phyloP scores from a whole-genome alignment of 2,329 filamentous ascomycete species.

The Fusarium denticulatum region DNA sequence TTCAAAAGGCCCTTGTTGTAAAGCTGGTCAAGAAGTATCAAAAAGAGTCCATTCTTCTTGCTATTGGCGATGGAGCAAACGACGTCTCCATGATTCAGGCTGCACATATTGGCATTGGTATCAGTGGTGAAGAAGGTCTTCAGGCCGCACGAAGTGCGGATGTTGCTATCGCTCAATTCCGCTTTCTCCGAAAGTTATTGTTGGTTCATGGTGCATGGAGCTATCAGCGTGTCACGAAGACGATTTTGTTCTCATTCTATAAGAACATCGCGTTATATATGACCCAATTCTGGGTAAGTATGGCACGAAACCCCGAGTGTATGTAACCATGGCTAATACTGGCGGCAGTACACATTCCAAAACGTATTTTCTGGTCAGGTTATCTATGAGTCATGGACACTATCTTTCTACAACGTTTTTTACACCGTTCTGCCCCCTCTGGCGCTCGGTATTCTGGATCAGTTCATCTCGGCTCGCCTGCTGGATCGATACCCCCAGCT shows the following conservation, averaged over 20 bases:
- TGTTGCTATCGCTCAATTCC: constrained; percentile 95
- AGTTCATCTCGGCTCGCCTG: constrained; percentile 93
- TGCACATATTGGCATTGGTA: constrained; percentile 96
- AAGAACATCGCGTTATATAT: constrained; percentile 99
- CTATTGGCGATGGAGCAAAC: constrained; percentile 97
- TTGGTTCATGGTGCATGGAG: constrained; percentile 97
- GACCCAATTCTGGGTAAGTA: constrained; percentile 96
- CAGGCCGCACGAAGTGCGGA: constrained; percentile 96
- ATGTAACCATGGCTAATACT: constrained; percentile 26
- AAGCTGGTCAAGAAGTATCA: constrained; percentile 96
- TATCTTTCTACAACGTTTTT: constrained; percentile 99
- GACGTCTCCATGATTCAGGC: constrained; percentile 99
- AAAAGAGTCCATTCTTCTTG: constrained; percentile 88
- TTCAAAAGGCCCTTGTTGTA: constrained; percentile 97
- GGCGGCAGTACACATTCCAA: constrained; percentile 88
- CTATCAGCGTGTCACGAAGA: constrained; percentile 96
- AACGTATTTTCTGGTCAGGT: constrained; percentile 98
- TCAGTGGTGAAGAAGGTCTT: constrained; percentile 95
- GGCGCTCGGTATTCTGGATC: constrained; percentile 94
- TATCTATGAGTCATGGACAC: constrained; percentile 98
- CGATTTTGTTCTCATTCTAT: constrained; percentile 98
- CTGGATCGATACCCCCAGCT: constrained; percentile 96
- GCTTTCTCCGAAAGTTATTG: constrained; percentile 90
- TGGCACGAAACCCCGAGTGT: neutral
- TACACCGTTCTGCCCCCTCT: constrained; percentile 95